Base-by-base conservation (phyloP, 2,329 filamentous ascomycete genomes). In the Xylaria sp. region DNA sequence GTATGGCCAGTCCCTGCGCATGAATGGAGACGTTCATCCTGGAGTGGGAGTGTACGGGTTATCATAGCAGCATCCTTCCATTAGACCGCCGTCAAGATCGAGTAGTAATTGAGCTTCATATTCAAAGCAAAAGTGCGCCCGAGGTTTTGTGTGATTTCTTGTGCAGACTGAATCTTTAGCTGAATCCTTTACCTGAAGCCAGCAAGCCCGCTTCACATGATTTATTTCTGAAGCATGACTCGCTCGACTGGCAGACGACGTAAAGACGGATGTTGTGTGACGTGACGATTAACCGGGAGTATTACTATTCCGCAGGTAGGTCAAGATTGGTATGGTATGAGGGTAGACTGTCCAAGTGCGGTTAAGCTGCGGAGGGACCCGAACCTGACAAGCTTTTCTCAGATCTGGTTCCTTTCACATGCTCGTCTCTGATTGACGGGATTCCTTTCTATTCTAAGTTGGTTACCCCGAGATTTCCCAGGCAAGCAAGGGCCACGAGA, bases 91-190 rank as follows among this genome's bases (percentile, higher is more conserved):
- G 47, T 58, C 37, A 54, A 59, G 50, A 59, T 46, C 52, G 52
- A 59, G 59, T 62, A 63, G 57, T 56, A 63, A 62, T 61, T 46
- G 59, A 62, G 56, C 48, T 54, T 56, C 54, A 19, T 44, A 61
- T 57, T 39, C 52, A 30, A 55, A 34, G 50, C 18, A 39, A 1
- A 42, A 4, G 23, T 35, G 13, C 10, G 11, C 4, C 11, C 34
- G 3, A 5, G 30, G 9, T 51, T 35, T 10, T 13, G 6, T 50
- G 4, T 50, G 4, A 13, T 8, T 42, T 42, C 11, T 47, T 16
- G 16, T 48, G 47, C 8, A 39, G 2, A 37, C 8, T 5, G 23
- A 30, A 30, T 30, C 23, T 30, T 5, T 5, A 30, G 23, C 23
- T 30, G 23, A 16, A 16, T 16, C 16, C 23, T 30, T 5, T 5